Evolutionary conservation across 1,139 yeast genomes (phyloP), one percentile per base, ranked within the genome.

Genomic region (Nakaseomyces kungkrabaensis): DNA sequence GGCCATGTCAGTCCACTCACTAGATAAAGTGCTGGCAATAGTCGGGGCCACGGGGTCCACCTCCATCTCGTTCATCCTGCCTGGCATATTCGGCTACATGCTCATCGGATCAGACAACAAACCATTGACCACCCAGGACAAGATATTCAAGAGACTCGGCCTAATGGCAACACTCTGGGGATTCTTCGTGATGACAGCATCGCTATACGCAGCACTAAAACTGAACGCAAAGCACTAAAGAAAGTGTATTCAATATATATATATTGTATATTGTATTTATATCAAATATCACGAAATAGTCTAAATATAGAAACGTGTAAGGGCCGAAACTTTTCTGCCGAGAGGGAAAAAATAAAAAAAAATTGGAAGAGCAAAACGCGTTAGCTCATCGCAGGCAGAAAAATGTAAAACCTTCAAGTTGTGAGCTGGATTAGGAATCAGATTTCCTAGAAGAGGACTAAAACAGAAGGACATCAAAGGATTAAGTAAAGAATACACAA

Each of bases 31-130:
- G 37, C 73, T 90, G 54, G 95, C 96, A 4, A 81, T 90, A 68
- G 97, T 90, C 5, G 97, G 97, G 5, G 85, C 96, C 3, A 89
- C 97, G 0, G 97, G 97, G 1, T 87, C 96, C 1, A 90, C 97
- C 0, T 79, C 95, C 26, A 90, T 90, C 53, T 87, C 96, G 40
- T 90, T 90, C 63, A 89, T 88, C 44, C 73, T 90, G 51, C 97
- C 97, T 0, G 97, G 97, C 0, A 70, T 89, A 45, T 89, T 90
- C 66, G 96, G 95, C 4, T 89, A 75, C 68, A 76, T 33, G 22
- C 37, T 47, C 10, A 42, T 47, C 29, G 48, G 48, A 17, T 40
- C 48, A n/a, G 45, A 41, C n/a, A 34, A 34, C 4, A 3, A 4
- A 9, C 33, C 44, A 7, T 25, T 41, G 11, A 27, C 44, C 8